phyloP scores from a whole-genome alignment of 2,329 filamentous ascomycete genomes.

The Cordyceps sp. region DNA sequence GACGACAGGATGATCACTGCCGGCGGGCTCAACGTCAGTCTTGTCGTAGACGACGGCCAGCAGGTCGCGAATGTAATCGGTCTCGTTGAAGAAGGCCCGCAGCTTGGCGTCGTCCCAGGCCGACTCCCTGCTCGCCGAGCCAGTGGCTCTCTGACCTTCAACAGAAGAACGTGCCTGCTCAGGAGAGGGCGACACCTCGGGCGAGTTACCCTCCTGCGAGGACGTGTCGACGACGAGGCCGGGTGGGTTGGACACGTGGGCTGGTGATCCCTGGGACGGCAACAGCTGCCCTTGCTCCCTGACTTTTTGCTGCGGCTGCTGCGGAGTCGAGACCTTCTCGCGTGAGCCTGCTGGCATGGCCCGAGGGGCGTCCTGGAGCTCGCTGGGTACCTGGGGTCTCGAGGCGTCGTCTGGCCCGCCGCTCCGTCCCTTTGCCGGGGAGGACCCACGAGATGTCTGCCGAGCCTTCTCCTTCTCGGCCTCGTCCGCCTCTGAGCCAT shows the following conservation, averaged over 20 bases:
- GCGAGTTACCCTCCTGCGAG: conserved; percentile 50
- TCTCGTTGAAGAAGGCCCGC: conserved; percentile 79
- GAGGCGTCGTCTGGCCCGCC: conserved; percentile 6
- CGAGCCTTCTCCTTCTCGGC: conserved; percentile 13
- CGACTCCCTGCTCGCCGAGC: conserved; percentile 22
- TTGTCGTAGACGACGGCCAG: conserved; percentile 88
- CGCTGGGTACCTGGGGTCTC: conserved; percentile 20
- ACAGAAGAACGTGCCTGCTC: conserved; percentile 27
- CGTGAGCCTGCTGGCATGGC: conserved; percentile 14
- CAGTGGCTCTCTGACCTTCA: conserved; percentile 16
- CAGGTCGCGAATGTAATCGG: conserved; percentile 76
- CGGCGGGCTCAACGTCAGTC: conserved; percentile 61
- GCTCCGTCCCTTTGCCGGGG: conserved; percentile 7
- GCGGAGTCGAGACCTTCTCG: conserved; percentile 14
- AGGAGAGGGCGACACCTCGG: conserved; percentile 47
- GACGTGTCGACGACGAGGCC: conserved; percentile 55
- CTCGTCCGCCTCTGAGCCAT: conserved; percentile 36
- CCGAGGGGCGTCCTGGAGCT: conserved; percentile 24
- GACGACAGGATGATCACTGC: conserved; percentile 73
- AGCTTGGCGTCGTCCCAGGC: conserved; percentile 80
- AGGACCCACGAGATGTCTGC: conserved; percentile 5
- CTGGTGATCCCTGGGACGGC: conserved; percentile 12
- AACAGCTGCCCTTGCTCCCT: too few species aligned
- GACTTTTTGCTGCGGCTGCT: conserved; percentile 3
- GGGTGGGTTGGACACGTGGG: conserved; percentile 35